Evolutionary conservation across 1,284 basidiomycete species (phyloP), one percentile per base, ranked within the genome.

Genomic region (Cryptococcus deneoformans): DNA sequence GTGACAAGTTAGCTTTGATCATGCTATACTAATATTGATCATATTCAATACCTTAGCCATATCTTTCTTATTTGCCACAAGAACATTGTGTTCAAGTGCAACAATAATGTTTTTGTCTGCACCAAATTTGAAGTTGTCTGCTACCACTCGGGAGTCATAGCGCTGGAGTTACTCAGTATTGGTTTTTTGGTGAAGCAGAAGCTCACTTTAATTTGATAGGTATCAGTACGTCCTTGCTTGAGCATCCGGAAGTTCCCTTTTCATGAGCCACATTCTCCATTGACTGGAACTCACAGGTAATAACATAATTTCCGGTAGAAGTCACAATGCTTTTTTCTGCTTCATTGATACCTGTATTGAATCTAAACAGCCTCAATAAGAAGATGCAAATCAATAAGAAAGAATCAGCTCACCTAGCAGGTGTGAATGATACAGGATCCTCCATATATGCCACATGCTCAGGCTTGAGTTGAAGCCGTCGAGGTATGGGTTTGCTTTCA

Each of bases 371-470:
- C 38, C 24, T 34, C 10, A 40, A 38, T 35, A 50, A 38, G 8
- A 38, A 34, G 9, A 36, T 40, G 34, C 37, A 37, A 10, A 7
- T 10, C 6, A 10, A 4, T 29, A 12, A 20, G 20, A 20, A 39
- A 5, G 16, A 24, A 10, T 14, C 52, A 29, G 40, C 70, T 50
- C 35, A 70, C 89, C 88, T 87, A 2, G 95, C 96, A 37, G 94
- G 92, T 0, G 92, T 91, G 77, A 99, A 97, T 10, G 84, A 85
- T 57, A 99, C 85, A 46, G 87, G 86, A 64, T 88, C 83, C 58
- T 88, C 87, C 94, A 99, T 98, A 76, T 92, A 96, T 43, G 92
- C 90, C 50, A 93, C 87, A 78, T 99, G 96, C 73, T 98, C 92
- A 0, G 87, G 86, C 60, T 88, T 88, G 60, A 99, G 83, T 73